Base-by-base conservation (phyloP, 768 basidiomycete genomes). In the Agaricus blazei region DNA sequence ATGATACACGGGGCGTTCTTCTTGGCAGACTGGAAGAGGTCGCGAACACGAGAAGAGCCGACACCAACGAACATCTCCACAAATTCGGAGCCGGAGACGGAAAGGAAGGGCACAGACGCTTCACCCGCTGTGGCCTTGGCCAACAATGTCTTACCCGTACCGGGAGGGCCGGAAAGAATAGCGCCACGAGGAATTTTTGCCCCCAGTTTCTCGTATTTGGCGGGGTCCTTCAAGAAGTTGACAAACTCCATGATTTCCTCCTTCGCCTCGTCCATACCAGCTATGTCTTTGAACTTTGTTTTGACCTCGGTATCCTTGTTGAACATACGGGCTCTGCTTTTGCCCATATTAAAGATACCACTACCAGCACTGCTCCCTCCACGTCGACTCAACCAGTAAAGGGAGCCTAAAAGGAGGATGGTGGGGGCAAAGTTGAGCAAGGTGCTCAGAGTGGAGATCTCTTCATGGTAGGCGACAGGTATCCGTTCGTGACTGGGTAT, bases 61-160 rank as follows among this genome's bases (percentile, higher is more conserved):
- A 98, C 97, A 71, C 97, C 97, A 62, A 99, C 97, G 67, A 98
- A 99, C 95, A 98, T 98, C 74, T 99, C 97, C 58, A 99, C 94
- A 67, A 99, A 98, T 68, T 99, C 97, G 42, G 96, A 98, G 49
- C 97, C 97, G 46, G 96, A 98, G 41, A 98, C 97, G 24, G 93
- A 96, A 56, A 98, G 82, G 87, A 99, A 99, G 41, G 97, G 96
- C 4, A 98, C 96, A 43, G 85, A 89, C 4, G 97, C 96, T 72
- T 99, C 97, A 49, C 97, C 97, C 2, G 97, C 97, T 3, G 97
- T 98, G 2, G 97, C 97, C 70, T 99, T 99, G 9, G 97, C 97
- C 36, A 99, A 81, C 9, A 99, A 76, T 4, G 97, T 99, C 75
- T 99, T 99, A 67, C 97, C 97, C 3, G 97, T 99, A 63, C 97